Conservation (phyloP, 2,329 filamentous ascomycete genomes). For the Clarireedia homoeocarpa region DNA sequence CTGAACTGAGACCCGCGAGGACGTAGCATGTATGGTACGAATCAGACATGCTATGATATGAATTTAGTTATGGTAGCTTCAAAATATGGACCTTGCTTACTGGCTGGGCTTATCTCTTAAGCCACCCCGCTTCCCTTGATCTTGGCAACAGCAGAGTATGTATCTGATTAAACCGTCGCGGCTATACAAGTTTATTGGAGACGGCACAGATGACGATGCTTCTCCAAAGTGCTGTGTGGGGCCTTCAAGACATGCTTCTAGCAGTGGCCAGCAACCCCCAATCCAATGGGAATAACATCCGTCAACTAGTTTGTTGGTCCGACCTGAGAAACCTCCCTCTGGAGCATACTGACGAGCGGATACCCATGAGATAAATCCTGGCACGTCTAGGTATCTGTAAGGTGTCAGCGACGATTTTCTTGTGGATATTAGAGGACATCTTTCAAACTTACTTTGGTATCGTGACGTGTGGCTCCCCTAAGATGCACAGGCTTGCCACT, state of each 20-base stretch:
- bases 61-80: constrained; percentile 13
- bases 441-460: constrained; percentile 55
- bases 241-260: constrained; percentile 68
- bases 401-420: constrained; percentile 12
- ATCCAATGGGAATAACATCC: constrained; percentile 99
- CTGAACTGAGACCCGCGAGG: constrained; percentile 74
- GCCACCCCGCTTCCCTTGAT: constrained; percentile 61
- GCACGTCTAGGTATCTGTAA: constrained; percentile 65
- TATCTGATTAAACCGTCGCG: constrained; percentile 81
- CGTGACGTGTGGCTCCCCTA: constrained; percentile 69
- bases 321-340: constrained; percentile 86
- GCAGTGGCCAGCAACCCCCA: constrained; percentile 85
- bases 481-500: constrained; percentile 77
- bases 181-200: constrained; percentile 55
- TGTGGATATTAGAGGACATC: background rate
- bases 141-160: constrained; percentile 83
- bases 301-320: constrained; percentile 96
- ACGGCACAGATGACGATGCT: constrained; percentile 12
- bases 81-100: constrained; percentile 42
- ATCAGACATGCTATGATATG: constrained; percentile 57
- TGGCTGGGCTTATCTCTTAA: constrained; percentile 90
- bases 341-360: constrained; percentile 83
- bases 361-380: constrained; percentile 75
- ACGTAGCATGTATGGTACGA: constrained; percentile 93
- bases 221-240: background rate